A percentile compares a stretch with the other conserved stretches of the same genome.
These are phyloP conservation scores for Aristolochia fimbriata DNA, from an alignment of 164 flowering plant genomes.

Conservation along the genomic window DNA sequence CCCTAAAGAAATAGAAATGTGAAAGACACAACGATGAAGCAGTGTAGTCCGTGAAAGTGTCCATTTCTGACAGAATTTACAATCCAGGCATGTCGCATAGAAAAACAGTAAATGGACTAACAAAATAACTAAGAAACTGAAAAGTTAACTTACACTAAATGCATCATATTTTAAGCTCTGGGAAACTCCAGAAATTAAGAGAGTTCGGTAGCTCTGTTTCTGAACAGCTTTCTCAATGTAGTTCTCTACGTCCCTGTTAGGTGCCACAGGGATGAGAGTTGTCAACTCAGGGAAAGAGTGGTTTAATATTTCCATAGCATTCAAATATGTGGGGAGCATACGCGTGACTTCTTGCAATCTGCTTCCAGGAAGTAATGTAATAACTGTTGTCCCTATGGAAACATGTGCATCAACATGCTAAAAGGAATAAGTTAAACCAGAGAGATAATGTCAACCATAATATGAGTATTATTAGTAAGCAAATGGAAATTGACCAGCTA, in stretches of 20 bases:
- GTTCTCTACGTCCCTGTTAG: constrained; percentile 60
- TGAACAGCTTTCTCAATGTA: constrained; percentile 26
- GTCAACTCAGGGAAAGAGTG: constrained; percentile 39
- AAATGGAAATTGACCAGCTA: too few species aligned
- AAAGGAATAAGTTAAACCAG: too few species aligned
- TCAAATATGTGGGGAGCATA: constrained; percentile 66
- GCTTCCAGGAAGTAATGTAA: constrained; percentile 91
- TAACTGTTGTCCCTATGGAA: constrained; percentile 51
- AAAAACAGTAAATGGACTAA: too few species aligned
- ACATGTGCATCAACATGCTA: background rate
- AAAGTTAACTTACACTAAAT: constrained; percentile 47
- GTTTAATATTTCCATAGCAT: constrained; percentile 42
- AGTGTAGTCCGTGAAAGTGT: too few species aligned
- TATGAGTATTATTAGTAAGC: too few species aligned
- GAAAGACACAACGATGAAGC: too few species aligned
- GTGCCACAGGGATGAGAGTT: constrained; percentile 68
- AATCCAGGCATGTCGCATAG: too few species aligned
- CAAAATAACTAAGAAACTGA: too few species aligned
- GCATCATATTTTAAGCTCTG: constrained; percentile 52
- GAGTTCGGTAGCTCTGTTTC: constrained; percentile 49
- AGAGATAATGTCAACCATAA: too few species aligned
- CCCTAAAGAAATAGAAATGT: too few species aligned
- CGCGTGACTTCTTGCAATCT: constrained; percentile 84
- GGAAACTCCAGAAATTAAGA: constrained; percentile 53
- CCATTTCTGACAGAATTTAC: too few species aligned